Evolutionary conservation across 768 basidiomycete species (phyloP).

Genomic region (Kwoniella botswanensis): DNA sequence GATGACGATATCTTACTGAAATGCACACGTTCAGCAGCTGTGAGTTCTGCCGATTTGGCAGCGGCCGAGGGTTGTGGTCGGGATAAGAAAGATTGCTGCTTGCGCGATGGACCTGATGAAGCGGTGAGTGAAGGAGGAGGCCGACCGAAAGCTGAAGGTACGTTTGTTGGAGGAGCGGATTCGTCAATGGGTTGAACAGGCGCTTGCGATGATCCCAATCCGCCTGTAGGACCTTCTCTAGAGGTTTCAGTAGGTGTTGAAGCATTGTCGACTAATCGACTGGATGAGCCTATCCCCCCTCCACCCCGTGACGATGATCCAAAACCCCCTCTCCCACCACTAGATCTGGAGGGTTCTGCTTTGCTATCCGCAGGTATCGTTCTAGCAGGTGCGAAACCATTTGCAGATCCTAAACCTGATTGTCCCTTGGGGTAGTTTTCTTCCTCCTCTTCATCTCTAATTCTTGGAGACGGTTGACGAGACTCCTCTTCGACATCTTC

Average conservation of each 20-base stretch:
- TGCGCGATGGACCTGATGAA: slow-evolving; percentile 20
- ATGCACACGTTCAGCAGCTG: slow-evolving; percentile 73
- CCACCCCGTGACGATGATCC: slow-evolving; percentile 28
- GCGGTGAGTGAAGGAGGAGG: slow-evolving; percentile 24
- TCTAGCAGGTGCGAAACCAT: slow-evolving; percentile 16
- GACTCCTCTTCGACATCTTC: slow-evolving; percentile 22
- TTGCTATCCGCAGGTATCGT: background rate
- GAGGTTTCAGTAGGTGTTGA: slow-evolving; percentile 2
- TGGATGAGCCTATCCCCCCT: slow-evolving; percentile 38
- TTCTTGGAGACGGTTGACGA: slow-evolving; percentile 29
- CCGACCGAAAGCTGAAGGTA: slow-evolving; percentile 33
- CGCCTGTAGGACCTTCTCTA: slow-evolving; percentile 25
- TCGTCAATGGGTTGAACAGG: slow-evolving; percentile 41
- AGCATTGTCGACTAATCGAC: background rate
- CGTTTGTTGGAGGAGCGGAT: slow-evolving; percentile 11
- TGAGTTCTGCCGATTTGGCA: slow-evolving; percentile 62
- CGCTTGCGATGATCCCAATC: slow-evolving; percentile 40
- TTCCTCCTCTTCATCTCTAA: slow-evolving; percentile 31
- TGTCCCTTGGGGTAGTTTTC: slow-evolving; percentile 26
- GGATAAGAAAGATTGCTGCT: slow-evolving; percentile 34
- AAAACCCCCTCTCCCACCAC: slow-evolving; percentile 30
- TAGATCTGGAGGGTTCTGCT: slow-evolving; percentile 3
- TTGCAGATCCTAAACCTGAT: slow-evolving; percentile 27
- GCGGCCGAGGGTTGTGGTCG: slow-evolving; percentile 53
- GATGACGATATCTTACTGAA: slow-evolving; percentile 77